Percentiles rank a stretch among this genome's conserved stretches.
phyloP scores from a whole-genome alignment of 1,284 basidiomycete species.

The Moniliophthora roreri region DNA sequence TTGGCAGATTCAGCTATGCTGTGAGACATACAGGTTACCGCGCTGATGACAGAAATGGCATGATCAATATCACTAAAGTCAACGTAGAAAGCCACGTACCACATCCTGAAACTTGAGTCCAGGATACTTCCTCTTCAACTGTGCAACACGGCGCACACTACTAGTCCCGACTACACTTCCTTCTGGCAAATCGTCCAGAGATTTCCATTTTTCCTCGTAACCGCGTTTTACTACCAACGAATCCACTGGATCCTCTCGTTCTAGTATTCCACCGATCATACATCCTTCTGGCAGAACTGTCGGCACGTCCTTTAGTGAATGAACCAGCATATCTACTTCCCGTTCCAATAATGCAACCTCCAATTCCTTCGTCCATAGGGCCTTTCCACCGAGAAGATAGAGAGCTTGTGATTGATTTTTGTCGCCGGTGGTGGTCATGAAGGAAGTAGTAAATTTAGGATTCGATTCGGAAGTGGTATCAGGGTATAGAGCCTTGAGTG shows the following conservation, averaged over 20 bases:
- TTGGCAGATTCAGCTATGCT: constrained; percentile 2
- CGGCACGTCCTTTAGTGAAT: constrained; percentile 93
- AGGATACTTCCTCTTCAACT: constrained; percentile 82
- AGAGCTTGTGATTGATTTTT: constrained; percentile 85
- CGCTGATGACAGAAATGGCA: constrained; percentile 43
- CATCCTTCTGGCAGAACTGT: constrained; percentile 85
- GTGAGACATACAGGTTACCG: constrained; percentile 70
- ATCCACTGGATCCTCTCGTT: constrained; percentile 90
- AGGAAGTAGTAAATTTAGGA: constrained; percentile 67
- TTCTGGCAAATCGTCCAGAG: constrained; percentile 81
- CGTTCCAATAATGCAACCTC: constrained; percentile 78
- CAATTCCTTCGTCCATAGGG: constrained; percentile 94
- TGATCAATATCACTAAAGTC: constrained; percentile 13
- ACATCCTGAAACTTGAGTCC: constrained; percentile 86
- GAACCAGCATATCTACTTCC: constrained; percentile 90
- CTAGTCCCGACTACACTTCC: constrained; percentile 94
- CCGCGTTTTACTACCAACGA: constrained; percentile 87
- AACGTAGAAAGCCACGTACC: constrained; percentile 52
- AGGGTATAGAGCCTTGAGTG: constrained; percentile 43
- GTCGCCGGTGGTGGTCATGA: constrained; percentile 92
- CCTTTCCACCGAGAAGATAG: constrained; percentile 82
- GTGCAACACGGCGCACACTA: constrained; percentile 91
- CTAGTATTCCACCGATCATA: constrained; percentile 82
- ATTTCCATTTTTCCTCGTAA: constrained; percentile 59
- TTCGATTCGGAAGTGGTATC: constrained; percentile 38